Percentiles rank a stretch among this genome's conserved stretches.
Evolutionary conservation across 768 basidiomycete genomes (phyloP).

Genomic region (Myochromella boudieri): DNA sequence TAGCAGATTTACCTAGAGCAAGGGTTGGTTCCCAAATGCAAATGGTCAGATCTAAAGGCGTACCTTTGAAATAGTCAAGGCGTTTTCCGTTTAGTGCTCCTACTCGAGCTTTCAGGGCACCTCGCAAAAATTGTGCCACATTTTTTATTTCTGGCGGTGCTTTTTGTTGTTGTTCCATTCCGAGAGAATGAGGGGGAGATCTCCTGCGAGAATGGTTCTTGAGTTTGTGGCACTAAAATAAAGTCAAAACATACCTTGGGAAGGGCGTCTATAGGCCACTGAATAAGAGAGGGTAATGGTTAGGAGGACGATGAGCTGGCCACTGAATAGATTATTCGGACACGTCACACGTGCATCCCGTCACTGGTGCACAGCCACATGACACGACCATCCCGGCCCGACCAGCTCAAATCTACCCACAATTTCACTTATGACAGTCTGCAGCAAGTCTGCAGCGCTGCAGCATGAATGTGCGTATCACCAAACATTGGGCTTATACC

Average conservation of each 20-base stretch:
- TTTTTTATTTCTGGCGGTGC: conserved; percentile 80
- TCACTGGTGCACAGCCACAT: conserved; percentile 16
- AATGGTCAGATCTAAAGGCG: conserved; percentile 15
- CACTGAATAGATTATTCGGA: conserved; percentile 3
- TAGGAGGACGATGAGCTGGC: conserved; percentile 13
- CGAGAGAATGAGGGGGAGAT: background rate
- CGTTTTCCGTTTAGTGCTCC: conserved; percentile 94
- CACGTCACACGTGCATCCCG: conserved; percentile 15
- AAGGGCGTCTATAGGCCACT: background rate
- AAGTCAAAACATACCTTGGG: conserved; percentile 7
- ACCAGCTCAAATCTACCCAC: no score
- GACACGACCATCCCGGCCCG: no score
- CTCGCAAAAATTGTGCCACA: conserved; percentile 85
- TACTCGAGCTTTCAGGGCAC: conserved; percentile 84
- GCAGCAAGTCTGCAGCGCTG: no score
- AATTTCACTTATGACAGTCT: no score
- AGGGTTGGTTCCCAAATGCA: background rate
- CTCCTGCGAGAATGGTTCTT: no score
- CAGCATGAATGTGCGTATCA: no score
- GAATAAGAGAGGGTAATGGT: background rate
- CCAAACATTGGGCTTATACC: no score
- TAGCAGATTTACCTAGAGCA: conserved; percentile 79
- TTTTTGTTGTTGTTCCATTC: conserved; percentile 72
- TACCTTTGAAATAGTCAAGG: conserved; percentile 98
- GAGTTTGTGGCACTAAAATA: no score